Conservation (phyloP, 306 rosid genomes). For the Glycyrrhiza uralensis region DNA sequence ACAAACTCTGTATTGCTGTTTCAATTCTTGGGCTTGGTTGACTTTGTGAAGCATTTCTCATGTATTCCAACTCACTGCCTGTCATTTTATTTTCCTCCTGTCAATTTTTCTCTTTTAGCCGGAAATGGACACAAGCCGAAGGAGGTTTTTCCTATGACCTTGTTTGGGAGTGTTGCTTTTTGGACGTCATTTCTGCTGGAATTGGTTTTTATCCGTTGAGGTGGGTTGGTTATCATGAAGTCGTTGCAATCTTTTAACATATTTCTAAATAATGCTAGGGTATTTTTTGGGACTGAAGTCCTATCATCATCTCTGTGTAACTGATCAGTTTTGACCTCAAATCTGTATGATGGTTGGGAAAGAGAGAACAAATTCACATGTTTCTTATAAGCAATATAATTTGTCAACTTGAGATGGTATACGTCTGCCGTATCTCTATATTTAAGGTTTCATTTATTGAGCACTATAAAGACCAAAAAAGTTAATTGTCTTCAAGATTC, state of each 20-base stretch:
- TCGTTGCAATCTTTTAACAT: slow-evolving; percentile 5
- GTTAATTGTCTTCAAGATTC: too few species aligned
- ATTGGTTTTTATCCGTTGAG: not conserved
- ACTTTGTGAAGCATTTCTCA: not conserved
- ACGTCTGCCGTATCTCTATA: not conserved
- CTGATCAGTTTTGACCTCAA: slow-evolving; percentile 27
- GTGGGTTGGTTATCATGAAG: not conserved
- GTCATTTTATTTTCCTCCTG: slow-evolving; percentile 2
- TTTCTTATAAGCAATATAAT: not conserved
- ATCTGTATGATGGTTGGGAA: not conserved
- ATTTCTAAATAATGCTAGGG: not conserved
- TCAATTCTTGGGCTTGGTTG: not conserved
- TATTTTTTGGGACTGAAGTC: not conserved
- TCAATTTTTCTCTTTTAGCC: slow-evolving; percentile 43
- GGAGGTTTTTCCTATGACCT: slow-evolving; percentile 86
- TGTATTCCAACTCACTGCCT: not conserved
- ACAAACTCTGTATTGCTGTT: not conserved
- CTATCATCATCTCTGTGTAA: slow-evolving; percentile 2
- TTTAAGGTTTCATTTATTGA: not conserved
- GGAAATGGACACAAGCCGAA: slow-evolving; percentile 97
- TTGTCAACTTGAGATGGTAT: not conserved
- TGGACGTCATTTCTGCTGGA: slow-evolving; percentile 12
- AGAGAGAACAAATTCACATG: not conserved
- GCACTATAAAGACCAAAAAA: too few species aligned
- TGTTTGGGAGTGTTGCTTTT: slow-evolving; percentile 23